These are phyloP conservation scores for Xylaria sp. DNA, from an alignment of 2,329 filamentous ascomycete species.

Conservation along the genomic window DNA sequence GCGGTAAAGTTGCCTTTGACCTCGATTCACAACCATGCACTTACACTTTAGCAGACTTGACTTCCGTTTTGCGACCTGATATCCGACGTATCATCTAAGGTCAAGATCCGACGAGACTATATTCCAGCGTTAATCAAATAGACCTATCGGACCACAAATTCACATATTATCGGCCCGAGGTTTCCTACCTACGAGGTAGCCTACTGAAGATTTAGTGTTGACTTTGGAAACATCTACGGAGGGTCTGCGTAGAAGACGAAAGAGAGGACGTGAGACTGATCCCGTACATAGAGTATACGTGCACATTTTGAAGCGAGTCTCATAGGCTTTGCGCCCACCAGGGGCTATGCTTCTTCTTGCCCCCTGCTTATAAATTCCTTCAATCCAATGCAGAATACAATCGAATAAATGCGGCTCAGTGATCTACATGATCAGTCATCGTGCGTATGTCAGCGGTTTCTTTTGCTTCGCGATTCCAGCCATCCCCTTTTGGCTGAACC, in stretches of 20 bases:
- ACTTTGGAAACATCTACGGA: neutral
- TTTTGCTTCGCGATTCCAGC: too few species aligned
- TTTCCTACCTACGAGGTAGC: neutral
- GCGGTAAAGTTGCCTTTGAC: conserved; percentile 46
- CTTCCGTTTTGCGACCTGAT: conserved; percentile 45
- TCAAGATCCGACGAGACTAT: neutral
- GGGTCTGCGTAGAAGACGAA: neutral
- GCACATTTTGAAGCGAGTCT: too few species aligned
- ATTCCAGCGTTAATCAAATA: neutral
- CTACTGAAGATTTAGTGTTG: neutral
- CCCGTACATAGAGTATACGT: neutral
- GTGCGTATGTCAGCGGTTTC: too few species aligned
- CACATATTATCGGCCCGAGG: neutral
- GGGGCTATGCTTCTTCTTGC: too few species aligned
- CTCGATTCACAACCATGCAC: conserved; percentile 7
- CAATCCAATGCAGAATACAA: too few species aligned
- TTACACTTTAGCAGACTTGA: conserved; percentile 36
- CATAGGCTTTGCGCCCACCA: too few species aligned
- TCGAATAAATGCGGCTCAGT: too few species aligned
- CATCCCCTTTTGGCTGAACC: too few species aligned
- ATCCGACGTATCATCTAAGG: conserved; percentile 7
- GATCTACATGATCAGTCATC: too few species aligned
- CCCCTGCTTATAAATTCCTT: too few species aligned
- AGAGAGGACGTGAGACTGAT: neutral
- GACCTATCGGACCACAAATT: neutral